phyloP scores from a whole-genome alignment of 1,139 yeast species.

The Maudiozyma humilis region DNA sequence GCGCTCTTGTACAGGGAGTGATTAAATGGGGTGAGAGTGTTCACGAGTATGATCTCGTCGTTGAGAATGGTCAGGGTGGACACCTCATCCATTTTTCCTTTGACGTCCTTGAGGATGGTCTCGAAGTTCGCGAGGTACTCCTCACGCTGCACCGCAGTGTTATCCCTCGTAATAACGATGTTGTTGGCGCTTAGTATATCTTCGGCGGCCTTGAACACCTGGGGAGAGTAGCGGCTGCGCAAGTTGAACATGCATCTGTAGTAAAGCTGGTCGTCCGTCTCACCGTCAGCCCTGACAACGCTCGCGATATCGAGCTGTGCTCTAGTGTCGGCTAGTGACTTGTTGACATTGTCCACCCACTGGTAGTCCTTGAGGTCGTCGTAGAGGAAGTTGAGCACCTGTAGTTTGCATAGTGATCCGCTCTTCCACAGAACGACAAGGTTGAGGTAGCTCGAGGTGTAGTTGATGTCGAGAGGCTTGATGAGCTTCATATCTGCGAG shows the following conservation, averaged over 20 bases:
- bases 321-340: conserved; percentile 21
- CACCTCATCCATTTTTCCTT: conserved; percentile 50
- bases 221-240: conserved; percentile 21
- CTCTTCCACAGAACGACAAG: conserved; percentile 54
- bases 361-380: conserved; percentile 19
- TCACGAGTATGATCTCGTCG: conserved; percentile 25
- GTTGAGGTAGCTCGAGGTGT: conserved; percentile 17
- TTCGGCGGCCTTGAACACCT: conserved; percentile 22
- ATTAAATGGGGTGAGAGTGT: conserved; percentile 21
- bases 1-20: conserved; percentile 27
- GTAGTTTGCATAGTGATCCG: conserved; percentile 45
- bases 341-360: conserved; percentile 29
- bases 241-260: conserved; percentile 16
- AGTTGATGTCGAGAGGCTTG: conserved; percentile 24
- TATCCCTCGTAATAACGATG: conserved; percentile 12
- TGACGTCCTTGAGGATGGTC: conserved; percentile 45
- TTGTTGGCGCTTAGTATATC: conserved; percentile 22
- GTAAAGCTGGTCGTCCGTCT: conserved; percentile 14
- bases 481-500: conserved; percentile 33
- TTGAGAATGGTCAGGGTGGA: conserved; percentile 33
- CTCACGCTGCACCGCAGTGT: conserved; percentile 10
- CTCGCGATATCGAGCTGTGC: conserved; percentile 16
- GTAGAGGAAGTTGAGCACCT: conserved; percentile 30
- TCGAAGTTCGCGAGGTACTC: conserved; percentile 28
- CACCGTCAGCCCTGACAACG: conserved; percentile 8